Evolutionary conservation across 306 rosid species (phyloP).

Genomic region (Cotoneaster glaucophyllus): DNA sequence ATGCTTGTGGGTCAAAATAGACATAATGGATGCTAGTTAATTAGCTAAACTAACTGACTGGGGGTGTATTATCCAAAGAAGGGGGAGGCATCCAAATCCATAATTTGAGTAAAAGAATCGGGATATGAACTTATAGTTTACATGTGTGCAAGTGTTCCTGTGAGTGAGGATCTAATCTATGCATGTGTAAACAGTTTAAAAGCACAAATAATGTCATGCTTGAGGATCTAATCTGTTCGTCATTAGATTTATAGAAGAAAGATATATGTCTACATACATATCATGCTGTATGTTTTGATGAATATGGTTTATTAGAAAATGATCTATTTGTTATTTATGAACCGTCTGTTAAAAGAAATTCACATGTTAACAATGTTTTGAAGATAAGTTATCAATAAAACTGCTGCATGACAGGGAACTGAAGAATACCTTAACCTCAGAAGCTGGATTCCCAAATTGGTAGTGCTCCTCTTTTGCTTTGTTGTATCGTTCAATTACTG

Average conservation of each 20-base stretch:
- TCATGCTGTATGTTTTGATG: background rate
- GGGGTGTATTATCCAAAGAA: too few relatives aligned
- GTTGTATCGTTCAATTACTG: constrained; percentile 72
- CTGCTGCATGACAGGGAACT: background rate
- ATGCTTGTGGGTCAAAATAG: too few relatives aligned
- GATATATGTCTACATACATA: background rate
- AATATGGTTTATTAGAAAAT: background rate
- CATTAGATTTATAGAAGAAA: background rate
- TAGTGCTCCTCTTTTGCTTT: constrained; percentile 64
- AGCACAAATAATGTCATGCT: too few relatives aligned
- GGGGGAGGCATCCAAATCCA: too few relatives aligned
- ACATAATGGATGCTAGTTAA: too few relatives aligned
- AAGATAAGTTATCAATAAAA: background rate
- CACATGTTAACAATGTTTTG: background rate
- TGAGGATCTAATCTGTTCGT: too few relatives aligned
- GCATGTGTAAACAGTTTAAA: too few relatives aligned
- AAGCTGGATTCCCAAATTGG: constrained; percentile 43
- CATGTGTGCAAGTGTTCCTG: too few relatives aligned
- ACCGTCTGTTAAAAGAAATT: background rate
- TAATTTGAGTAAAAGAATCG: too few relatives aligned
- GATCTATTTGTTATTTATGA: background rate
- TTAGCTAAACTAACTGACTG: too few relatives aligned
- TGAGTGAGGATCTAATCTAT: too few relatives aligned
- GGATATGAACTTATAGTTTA: too few relatives aligned
- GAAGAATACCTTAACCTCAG: constrained; percentile 76